A percentile compares a stretch with the other conserved stretches of the same genome.
Conservation (phyloP, 2,329 filamentous ascomycete species). For the Colletotrichum coccodes region DNA sequence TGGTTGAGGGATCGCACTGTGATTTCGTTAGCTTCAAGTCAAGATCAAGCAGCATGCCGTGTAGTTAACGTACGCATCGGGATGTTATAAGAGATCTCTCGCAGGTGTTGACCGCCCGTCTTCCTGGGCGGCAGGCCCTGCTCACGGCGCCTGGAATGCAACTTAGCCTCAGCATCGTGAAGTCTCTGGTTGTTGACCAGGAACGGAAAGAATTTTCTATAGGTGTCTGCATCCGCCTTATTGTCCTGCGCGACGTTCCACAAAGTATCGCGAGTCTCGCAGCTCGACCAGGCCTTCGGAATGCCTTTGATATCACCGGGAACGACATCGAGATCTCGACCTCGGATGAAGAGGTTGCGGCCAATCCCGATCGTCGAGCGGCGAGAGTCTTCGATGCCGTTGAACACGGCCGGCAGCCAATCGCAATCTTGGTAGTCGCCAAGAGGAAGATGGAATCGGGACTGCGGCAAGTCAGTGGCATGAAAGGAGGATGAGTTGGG, state of each 20-base stretch:
- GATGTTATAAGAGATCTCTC: constrained; percentile 7
- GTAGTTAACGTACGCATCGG: constrained; percentile 9
- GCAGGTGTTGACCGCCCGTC: not conserved
- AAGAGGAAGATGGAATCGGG: constrained; percentile 6
- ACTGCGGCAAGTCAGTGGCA: constrained; percentile 10
- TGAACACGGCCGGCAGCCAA: not conserved
- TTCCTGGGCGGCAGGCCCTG: not conserved
- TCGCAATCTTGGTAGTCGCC: constrained; percentile 22
- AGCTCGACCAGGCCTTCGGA: not conserved
- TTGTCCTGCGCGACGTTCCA: not conserved
- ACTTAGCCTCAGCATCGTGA: not conserved
- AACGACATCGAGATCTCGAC: not conserved
- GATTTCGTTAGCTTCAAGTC: not conserved
- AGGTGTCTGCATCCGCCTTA: not conserved
- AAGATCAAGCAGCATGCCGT: not conserved
- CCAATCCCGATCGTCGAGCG: not conserved
- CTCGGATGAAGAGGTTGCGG: constrained; percentile 5
- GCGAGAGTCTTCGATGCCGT: not conserved
- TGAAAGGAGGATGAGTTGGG: not conserved
- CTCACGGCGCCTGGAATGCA: not conserved
- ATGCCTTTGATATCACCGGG: not conserved
- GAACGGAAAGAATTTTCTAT: not conserved
- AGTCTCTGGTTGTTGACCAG: not conserved
- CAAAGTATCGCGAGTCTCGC: not conserved
- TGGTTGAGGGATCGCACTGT: constrained; percentile 20